Conservation (phyloP, 2,329 filamentous ascomycete genomes). For the Geoglossum cookeanum region DNA sequence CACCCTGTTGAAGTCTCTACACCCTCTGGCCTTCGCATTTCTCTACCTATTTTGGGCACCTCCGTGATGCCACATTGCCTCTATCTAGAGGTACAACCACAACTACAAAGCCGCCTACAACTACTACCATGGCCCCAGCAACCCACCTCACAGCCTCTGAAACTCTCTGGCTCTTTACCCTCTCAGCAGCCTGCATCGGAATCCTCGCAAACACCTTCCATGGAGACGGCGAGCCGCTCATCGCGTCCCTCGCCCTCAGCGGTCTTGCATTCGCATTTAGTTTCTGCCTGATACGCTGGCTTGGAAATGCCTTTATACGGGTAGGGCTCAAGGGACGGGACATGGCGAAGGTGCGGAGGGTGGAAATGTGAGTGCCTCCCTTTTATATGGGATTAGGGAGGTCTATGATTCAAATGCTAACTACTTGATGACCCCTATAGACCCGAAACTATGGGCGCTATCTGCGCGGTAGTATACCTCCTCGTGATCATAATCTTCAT, state of each 20-base stretch:
- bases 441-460: conserved; percentile 88
- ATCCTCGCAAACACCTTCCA: conserved; percentile 66
- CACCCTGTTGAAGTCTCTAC: no score
- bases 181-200: conserved; percentile 50
- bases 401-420: not conserved
- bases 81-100: not conserved
- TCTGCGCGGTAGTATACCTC: conserved; percentile 84
- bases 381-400: not conserved
- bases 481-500: conserved; percentile 81
- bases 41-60: no score
- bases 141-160: not conserved
- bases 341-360: conserved; percentile 55
- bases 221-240: conserved; percentile 70
- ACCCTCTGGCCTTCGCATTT: no score
- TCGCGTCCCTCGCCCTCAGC: conserved; percentile 76
- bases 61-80: no score
- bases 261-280: conserved; percentile 63
- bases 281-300: conserved; percentile 82
- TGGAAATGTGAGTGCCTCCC: conserved; percentile 44
- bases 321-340: conserved; percentile 82
- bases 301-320: conserved; percentile 72
- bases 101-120: not conserved
- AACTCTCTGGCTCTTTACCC: conserved; percentile 30
- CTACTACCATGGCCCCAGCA: not conserved
- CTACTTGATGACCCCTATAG: conserved; percentile 19